phyloP scores from a whole-genome alignment of 768 basidiomycete genomes.

The Boletales sp. region DNA sequence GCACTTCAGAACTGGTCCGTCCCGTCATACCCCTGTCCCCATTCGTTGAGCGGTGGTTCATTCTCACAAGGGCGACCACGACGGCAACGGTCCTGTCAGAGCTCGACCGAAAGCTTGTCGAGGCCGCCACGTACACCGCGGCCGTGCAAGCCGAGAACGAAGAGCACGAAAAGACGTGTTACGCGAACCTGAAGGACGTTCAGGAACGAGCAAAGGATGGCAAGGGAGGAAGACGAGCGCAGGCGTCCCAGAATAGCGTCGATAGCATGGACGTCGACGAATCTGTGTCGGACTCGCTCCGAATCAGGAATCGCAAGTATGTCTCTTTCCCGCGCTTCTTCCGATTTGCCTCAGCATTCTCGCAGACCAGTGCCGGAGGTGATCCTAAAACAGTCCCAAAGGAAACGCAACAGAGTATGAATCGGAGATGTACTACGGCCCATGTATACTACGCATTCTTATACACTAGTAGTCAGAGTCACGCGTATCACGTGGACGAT shows the following conservation, averaged over 20 bases:
- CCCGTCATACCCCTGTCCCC: neutral
- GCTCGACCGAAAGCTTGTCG: constrained; percentile 65
- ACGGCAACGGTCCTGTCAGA: constrained; percentile 67
- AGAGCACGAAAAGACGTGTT: constrained; percentile 54
- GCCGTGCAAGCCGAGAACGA: constrained; percentile 40
- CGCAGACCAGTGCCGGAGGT: constrained; percentile 38
- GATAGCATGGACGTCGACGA: constrained; percentile 71
- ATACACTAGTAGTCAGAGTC: constrained; percentile 4
- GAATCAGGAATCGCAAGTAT: constrained; percentile 60
- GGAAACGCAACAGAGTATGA: constrained; percentile 60
- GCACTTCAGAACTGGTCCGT: constrained; percentile 68
- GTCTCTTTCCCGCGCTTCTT: constrained; percentile 22
- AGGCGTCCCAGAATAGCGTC: constrained; percentile 9
- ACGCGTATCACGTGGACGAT: constrained; percentile 34
- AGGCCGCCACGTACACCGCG: constrained; percentile 46
- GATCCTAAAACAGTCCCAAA: constrained; percentile 41
- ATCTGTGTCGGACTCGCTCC: constrained; percentile 38
- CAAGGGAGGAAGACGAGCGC: constrained; percentile 33
- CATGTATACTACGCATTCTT: constrained; percentile 8
- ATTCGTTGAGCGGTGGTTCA: neutral
- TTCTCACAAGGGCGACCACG: constrained; percentile 56
- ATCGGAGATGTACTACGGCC: neutral
- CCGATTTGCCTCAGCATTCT: neutral
- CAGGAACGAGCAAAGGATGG: constrained; percentile 62
- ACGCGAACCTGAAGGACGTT: constrained; percentile 56